Conservation (phyloP, 306 rosid species). For the Amphicarpaea edgeworthii region DNA sequence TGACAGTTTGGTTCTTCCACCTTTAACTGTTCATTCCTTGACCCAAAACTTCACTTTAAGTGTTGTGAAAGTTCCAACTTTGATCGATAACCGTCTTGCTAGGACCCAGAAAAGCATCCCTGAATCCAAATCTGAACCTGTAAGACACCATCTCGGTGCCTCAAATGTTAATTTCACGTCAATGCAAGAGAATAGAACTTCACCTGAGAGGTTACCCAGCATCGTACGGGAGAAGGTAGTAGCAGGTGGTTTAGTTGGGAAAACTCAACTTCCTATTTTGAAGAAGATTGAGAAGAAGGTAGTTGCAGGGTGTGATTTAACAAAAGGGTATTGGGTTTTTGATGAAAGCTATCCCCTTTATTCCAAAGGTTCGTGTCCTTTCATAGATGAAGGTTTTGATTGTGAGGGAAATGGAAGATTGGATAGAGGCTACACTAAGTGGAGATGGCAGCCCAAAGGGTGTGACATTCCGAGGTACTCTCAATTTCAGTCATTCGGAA, state of each 20-base stretch:
- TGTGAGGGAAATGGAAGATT: constrained; percentile 87
- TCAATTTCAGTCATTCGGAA: constrained; percentile 21
- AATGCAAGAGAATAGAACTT: constrained; percentile 41
- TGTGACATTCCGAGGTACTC: constrained; percentile 76
- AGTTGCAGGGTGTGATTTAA: constrained; percentile 66
- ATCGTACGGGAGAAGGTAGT: constrained; percentile 37
- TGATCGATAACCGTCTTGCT: constrained; percentile 50
- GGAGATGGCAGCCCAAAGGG: constrained; percentile 86
- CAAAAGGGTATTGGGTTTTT: constrained; percentile 83
- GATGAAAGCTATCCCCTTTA: constrained; percentile 81
- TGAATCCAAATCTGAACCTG: constrained; percentile 48
- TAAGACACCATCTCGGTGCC: constrained; percentile 37
- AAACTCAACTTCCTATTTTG: constrained; percentile 39
- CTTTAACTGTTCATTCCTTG: constrained; percentile 50
- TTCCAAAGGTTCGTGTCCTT: constrained; percentile 71
- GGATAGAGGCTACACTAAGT: constrained; percentile 72
- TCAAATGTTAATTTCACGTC: constrained; percentile 47
- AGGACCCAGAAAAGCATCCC: constrained; percentile 54
- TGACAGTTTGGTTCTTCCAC: constrained; percentile 35
- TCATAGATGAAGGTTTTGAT: constrained; percentile 92
- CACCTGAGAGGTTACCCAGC: constrained; percentile 10
- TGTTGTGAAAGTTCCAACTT: constrained; percentile 48
- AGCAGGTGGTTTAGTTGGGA: constrained; percentile 36
- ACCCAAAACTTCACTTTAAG: constrained; percentile 53
- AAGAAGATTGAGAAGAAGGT: constrained; percentile 47